Percentiles rank a stretch among this genome's conserved stretches.
Evolutionary conservation across 768 basidiomycete genomes (phyloP).

Genomic region (Amanita muscaria): DNA sequence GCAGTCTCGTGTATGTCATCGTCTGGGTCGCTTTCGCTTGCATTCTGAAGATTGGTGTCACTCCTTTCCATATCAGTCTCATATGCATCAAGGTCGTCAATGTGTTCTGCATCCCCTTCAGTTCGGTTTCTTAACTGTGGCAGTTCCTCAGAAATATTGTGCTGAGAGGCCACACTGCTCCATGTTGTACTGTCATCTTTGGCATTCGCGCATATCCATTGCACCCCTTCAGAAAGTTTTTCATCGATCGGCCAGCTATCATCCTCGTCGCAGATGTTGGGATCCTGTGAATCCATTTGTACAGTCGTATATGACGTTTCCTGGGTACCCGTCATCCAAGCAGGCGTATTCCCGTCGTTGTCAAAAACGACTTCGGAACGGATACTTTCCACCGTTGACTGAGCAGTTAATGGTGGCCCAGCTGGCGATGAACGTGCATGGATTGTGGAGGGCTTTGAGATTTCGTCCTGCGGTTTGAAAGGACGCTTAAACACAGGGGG

Average conservation of each 20-base stretch:
- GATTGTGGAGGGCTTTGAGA: not conserved
- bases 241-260: slow-evolving; percentile 76
- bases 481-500: slow-evolving; percentile 45
- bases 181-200: slow-evolving; percentile 70
- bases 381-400: slow-evolving; percentile 47
- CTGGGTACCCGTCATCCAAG: slow-evolving; percentile 55
- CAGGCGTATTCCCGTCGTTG: slow-evolving; percentile 30
- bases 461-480: slow-evolving; percentile 19
- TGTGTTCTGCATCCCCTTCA: slow-evolving; percentile 3
- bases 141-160: slow-evolving; percentile 22
- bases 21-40: slow-evolving; percentile 30
- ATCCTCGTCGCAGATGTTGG: slow-evolving; percentile 34
- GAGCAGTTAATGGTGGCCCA: slow-evolving; percentile 24
- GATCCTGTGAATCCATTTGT: slow-evolving; percentile 6
- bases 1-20: slow-evolving; percentile 31
- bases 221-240: slow-evolving; percentile 43
- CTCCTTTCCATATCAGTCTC: slow-evolving; percentile 30
- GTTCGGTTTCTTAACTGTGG: slow-evolving; percentile 11
- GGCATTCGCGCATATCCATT: slow-evolving; percentile 53
- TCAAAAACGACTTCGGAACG: slow-evolving; percentile 46
- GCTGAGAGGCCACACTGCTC: slow-evolving; percentile 49
- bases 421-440: not conserved
- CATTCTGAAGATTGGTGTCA: slow-evolving; percentile 24
- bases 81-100: slow-evolving; percentile 21
- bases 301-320: slow-evolving; percentile 42